Percentiles rank a stretch among this genome's conserved stretches.
phyloP scores from a whole-genome alignment of 305 asterid species.

The Fraxinus floribunda region DNA sequence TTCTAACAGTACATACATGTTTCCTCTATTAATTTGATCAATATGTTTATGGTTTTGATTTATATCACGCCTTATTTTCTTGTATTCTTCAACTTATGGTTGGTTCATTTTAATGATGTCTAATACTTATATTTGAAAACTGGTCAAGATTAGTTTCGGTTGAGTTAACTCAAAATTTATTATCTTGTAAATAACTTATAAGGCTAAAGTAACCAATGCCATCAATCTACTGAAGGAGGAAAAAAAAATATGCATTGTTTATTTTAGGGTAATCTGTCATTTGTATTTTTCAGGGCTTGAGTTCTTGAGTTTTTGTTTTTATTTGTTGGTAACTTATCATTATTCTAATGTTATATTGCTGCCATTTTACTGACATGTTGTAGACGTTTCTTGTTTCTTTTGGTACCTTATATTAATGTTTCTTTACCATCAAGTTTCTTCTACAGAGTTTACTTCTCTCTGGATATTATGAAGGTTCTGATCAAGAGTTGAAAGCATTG shows the following conservation, averaged over 20 bases:
- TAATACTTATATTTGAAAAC: too few relatives aligned
- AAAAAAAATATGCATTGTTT: not conserved
- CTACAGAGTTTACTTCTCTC: conserved; percentile 21
- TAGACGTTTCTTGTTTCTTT: conserved; percentile 7
- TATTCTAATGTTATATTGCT: not conserved
- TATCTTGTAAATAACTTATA: too few relatives aligned
- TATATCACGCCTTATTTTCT: too few relatives aligned
- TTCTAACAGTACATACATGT: too few relatives aligned
- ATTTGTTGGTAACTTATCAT: not conserved
- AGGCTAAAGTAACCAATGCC: not conserved
- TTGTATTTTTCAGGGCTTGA: not conserved
- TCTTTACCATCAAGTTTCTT: conserved; percentile 28
- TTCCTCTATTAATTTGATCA: too few relatives aligned
- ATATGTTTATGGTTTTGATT: not conserved
- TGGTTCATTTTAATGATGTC: not conserved
- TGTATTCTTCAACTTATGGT: not conserved
- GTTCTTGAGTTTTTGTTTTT: not conserved
- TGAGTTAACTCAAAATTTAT: too few relatives aligned
- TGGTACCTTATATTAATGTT: not conserved
- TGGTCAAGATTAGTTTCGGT: too few relatives aligned
- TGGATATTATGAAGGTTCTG: conserved; percentile 19
- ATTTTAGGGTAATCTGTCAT: not conserved
- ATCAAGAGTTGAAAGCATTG: conserved; percentile 28
- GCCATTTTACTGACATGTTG: not conserved
- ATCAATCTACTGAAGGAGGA: not conserved